Base-by-base conservation (phyloP, 2,329 filamentous ascomycete species). In the Celoporthe dispersa region DNA sequence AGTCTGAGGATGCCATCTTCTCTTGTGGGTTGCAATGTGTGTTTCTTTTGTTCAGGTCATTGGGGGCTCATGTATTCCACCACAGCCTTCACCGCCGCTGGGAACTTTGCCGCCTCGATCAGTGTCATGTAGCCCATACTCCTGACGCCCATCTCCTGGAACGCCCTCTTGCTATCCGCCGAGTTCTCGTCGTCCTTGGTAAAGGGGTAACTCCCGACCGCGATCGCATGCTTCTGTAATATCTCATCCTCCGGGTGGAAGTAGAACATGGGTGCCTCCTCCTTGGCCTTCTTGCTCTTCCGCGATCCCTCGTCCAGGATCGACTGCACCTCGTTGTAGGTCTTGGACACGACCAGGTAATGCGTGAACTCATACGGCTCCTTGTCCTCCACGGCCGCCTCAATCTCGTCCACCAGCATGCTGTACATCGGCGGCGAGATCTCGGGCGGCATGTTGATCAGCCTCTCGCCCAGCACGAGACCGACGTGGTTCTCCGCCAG, bases 161-260 rank as follows among this genome's bases (percentile, higher is more conserved):
- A 99, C 0, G 94, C 93, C 72, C 96, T 86, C 86, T 97, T 98
- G 77, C 94, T 94, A 83, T 99, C 96, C 67, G 94, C 92, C 73
- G 91, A 89, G 5, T 91, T 89, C 75, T 97, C 93, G 62, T 92
- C 92, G 70, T 93, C 89, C 79, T 92, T 95, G 62, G 91, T 92
- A 80, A 94, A 97, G 25, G 91, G 87, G 78, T 91, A 97, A 66
- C 86, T 88, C 35, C 90, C 92, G 73, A 87, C 84, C 19, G 89
- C 93, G 53, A 89, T 72, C 2, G 94, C 92, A 81, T 95, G 87
- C 77, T 89, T 90, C 74, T 96, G 90, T 76, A 98, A 82, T 66
- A 95, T 88, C 84, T 98, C 96, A 77, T 99, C 96, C 82, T 99
- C 96, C 0, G 94, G 92, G 79, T 99, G 96, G 84, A 98, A 99